These are phyloP conservation scores for Lolium perenne DNA, from an alignment of 176 grass and related monocot genomes.

Conservation along the genomic window DNA sequence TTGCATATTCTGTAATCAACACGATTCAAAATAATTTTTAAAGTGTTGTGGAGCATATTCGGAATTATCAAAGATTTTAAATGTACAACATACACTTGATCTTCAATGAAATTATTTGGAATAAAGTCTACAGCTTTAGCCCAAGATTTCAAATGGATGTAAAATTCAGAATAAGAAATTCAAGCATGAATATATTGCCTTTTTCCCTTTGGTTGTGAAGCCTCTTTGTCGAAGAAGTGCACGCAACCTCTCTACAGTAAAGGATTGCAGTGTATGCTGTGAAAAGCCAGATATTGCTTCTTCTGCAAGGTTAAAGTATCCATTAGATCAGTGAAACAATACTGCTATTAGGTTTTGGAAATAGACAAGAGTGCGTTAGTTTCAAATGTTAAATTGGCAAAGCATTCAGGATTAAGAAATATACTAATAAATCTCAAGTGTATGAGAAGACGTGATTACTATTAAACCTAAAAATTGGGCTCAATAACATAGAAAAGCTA, in stretches of 20 bases:
- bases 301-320: conserved; percentile 42
- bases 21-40: conserved; percentile 5
- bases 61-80: background rate
- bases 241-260: conserved; percentile 81
- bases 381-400: conserved; percentile 28
- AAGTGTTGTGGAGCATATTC: background rate
- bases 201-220: conserved; percentile 82
- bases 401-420: background rate
- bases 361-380: background rate
- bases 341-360: background rate
- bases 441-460: background rate
- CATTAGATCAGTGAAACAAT: conserved; percentile 24
- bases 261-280: conserved; percentile 68
- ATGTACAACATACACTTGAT: background rate
- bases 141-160: conserved; percentile 27
- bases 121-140: background rate
- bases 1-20: background rate
- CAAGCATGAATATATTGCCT: conserved; percentile 54
- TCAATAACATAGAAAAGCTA: background rate
- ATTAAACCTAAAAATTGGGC: conserved; percentile 6
- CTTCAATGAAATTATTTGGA: background rate
- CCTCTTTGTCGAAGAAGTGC: conserved; percentile 82
- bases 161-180: conserved; percentile 27
- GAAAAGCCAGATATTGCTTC: conserved; percentile 64
- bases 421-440: conserved; percentile 16